Base-by-base conservation (phyloP, 805 yeast genomes). In the Wickerhamiella brachini region DNA sequence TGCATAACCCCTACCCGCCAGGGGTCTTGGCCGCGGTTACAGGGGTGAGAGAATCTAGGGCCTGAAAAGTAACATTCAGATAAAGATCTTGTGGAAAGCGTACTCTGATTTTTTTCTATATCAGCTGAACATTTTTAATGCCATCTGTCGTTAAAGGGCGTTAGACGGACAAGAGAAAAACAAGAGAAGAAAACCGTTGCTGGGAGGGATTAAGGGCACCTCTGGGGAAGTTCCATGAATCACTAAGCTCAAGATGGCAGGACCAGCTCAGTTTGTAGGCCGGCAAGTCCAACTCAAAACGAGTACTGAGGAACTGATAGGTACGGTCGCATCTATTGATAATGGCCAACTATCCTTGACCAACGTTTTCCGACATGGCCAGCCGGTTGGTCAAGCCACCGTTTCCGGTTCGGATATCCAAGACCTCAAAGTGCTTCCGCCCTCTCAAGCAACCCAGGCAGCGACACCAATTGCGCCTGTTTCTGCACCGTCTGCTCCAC, bases 241-340 rank as follows among this genome's bases (percentile, higher is more conserved):
- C 34, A 29, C 34, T 29, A 29, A 29, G 34, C 34, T 15, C 26
- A 24, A 29, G 12, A 29, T 29, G 34, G 34, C 34, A 29, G 34
- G 34, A 10, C 18, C 57, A 13, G 50, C 48, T 9, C 57, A 56
- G 47, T 61, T 61, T 47, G 48, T 54, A 4, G 62, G 62, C 12
- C 62, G 58, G 9, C 52, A 55, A n/a, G 59, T 60, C 41, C 53
- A 56, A 37, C 49, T 60, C 21, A 41, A 48, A 5, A 59, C 60
- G 41, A 45, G 41, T 22, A 38, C 53, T 3, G 53, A 52, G 43
- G 45, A 53, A 1, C 50, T 51, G 3, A 45, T 29, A 12, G 65
- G 65, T 7, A 50, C 51, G 2, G 53, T 51, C 17, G 31, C 22
- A 17, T 15, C 42, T 8, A 48, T 51, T 20, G 53, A 48, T 17